Evolutionary conservation across 352 stramenopile species (phyloP).

Genomic region (Globisporangium takayamanum): DNA sequence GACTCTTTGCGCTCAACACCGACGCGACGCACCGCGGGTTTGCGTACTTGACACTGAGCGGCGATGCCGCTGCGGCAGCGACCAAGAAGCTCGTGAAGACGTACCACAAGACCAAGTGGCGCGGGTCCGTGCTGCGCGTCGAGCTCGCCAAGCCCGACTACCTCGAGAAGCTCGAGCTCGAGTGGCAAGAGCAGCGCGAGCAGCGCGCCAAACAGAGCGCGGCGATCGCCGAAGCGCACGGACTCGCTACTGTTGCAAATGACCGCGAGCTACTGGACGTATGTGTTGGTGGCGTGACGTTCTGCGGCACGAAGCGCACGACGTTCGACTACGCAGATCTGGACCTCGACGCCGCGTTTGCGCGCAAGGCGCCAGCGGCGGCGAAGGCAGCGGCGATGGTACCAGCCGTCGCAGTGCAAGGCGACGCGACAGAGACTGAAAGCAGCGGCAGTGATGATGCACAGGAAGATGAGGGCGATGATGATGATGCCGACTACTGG

Average conservation of each 20-base stretch:
- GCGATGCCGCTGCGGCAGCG: slow-evolving; percentile 20
- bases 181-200: slow-evolving; percentile 24
- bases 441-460: slow-evolving; percentile 1
- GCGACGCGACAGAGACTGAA: background rate
- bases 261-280: slow-evolving; percentile 10
- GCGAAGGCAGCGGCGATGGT: background rate
- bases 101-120: slow-evolving; percentile 74
- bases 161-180: slow-evolving; percentile 27
- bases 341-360: slow-evolving; percentile 6
- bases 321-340: slow-evolving; percentile 18
- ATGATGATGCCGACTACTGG: slow-evolving; percentile 15
- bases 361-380: background rate
- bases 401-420: background rate
- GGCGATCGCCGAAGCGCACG: slow-evolving; percentile 3
- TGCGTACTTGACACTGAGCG: slow-evolving; percentile 50
- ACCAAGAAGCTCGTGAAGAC: slow-evolving; percentile 47
- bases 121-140: slow-evolving; percentile 47
- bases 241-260: background rate
- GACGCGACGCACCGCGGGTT: slow-evolving; percentile 31
- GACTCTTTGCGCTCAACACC: slow-evolving; percentile 9
- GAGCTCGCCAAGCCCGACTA: slow-evolving; percentile 52
- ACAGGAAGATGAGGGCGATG: slow-evolving; percentile 12
- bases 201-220: background rate
- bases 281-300: slow-evolving; percentile 18
- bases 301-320: slow-evolving; percentile 21